phyloP scores from a whole-genome alignment of 1,139 yeast species.

The Suhomyces wounanorum region DNA sequence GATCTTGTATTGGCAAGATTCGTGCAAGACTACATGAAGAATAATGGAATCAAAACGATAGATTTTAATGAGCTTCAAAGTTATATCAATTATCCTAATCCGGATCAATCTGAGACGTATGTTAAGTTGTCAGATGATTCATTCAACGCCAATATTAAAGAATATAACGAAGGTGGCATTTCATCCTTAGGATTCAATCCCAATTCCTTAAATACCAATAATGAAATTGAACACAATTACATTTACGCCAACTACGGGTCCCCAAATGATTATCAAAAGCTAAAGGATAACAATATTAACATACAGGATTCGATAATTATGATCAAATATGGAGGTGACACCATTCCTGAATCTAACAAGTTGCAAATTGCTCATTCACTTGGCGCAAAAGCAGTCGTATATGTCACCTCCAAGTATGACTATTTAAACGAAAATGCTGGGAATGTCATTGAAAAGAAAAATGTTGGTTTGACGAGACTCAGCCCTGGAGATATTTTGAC shows the following conservation, averaged over 20 bases:
- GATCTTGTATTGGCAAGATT: conserved; percentile 72
- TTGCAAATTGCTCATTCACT: conserved; percentile 33
- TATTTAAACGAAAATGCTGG: conserved; percentile 40
- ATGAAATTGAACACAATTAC: conserved; percentile 56
- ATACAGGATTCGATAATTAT: conserved; percentile 53
- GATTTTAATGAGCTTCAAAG: conserved; percentile 54
- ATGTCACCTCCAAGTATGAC: conserved; percentile 32
- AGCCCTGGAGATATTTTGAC: conserved; percentile 79
- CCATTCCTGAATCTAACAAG: conserved; percentile 41
- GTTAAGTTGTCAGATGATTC: conserved; percentile 39
- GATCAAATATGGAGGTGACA: conserved; percentile 57
- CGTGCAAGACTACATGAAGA: conserved; percentile 56
- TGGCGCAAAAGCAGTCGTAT: conserved; percentile 40
- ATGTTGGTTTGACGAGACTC: conserved; percentile 65
- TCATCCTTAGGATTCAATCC: conserved; percentile 64
- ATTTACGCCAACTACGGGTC: conserved; percentile 64
- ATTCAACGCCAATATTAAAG: conserved; percentile 41
- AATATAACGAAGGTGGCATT: conserved; percentile 38
- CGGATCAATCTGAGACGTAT: conserved; percentile 26
- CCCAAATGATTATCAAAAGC: conserved; percentile 51
- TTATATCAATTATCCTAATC: conserved; percentile 57
- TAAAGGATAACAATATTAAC: conserved; percentile 39
- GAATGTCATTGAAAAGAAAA: conserved; percentile 59
- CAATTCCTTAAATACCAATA: conserved; percentile 51
- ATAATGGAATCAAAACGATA: conserved; percentile 56